Base-by-base conservation (phyloP, 2,329 filamentous ascomycete genomes). In the Colletotrichum noveboracense region DNA sequence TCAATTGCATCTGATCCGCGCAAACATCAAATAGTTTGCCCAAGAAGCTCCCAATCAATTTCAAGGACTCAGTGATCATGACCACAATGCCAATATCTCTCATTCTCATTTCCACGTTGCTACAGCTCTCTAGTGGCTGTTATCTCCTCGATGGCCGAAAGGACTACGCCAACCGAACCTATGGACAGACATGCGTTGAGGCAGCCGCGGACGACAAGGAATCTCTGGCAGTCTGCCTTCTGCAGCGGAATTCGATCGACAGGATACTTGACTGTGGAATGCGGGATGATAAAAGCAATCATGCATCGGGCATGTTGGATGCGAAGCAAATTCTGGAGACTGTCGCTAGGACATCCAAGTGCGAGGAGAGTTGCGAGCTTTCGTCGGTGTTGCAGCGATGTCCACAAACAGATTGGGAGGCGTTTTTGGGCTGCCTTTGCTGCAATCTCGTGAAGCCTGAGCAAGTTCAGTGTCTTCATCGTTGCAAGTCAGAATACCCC, bases 201-300 rank as follows among this genome's bases (percentile, higher is more conserved):
- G 43, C 43, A 48, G 10, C 43, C 18, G n/a, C 0, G 5, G 0
- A 21, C 10, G n/a, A 48, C 43, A 21, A 21, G 43, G n/a, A 48
- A 21, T 12, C n/a, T 48, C 6, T 48, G 43, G 43, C 18, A 13
- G n/a, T 48, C 6, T 48, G 43, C 3, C 43, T 48, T 13, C n/a
- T 48, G 10, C 43, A 21, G 6, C 0, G 43, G 43, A 48, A 48
- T 48, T 48, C 43, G 10, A 48, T 48, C 10, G 43, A 13, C n/a
- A 48, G 1, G 6, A 48, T 48, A 48, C 43, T 48, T 13, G 10
- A 13, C 18, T 48, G 43, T 21, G 10, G n/a, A 0, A 2, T 21
- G 0, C 10, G 43, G n/a, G n/a, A 48, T 0, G 43, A 48, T 10
- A 48, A 13, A 0, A 21, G n/a, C n/a, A 48, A 21, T 48, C n/a